A percentile compares a stretch with the other conserved stretches of the same genome.
phyloP scores from a whole-genome alignment of 2,329 filamentous ascomycete species.

The Dichotomopilus funicola region DNA sequence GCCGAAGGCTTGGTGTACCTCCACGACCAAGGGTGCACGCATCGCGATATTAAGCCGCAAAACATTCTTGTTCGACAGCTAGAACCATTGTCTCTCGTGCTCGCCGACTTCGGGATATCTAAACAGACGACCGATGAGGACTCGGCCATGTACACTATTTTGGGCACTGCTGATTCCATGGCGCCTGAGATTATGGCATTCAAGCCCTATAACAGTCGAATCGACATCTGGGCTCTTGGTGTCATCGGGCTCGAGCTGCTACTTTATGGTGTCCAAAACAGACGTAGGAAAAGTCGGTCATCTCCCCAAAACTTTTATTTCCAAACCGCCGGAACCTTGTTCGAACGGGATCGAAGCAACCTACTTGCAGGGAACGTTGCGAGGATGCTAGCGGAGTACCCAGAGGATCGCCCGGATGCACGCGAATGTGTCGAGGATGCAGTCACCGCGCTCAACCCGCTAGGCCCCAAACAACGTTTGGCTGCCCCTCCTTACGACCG shows the following conservation, averaged over 20 bases:
- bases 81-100: neutral
- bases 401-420: too few relatives aligned
- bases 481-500: too few relatives aligned
- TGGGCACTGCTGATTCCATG: neutral
- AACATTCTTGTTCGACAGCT: conserved; percentile 3
- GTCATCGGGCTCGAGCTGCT: neutral
- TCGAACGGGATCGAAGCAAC: too few relatives aligned
- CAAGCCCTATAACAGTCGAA: neutral
- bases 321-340: too few relatives aligned
- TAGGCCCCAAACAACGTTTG: too few relatives aligned
- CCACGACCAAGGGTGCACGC: neutral
- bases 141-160: neutral
- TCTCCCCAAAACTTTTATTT: too few relatives aligned
- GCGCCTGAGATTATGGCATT: neutral
- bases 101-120: conserved; percentile 1
- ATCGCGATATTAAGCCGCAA: neutral
- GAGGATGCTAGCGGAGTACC: too few relatives aligned
- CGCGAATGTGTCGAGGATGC: too few relatives aligned
- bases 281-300: too few relatives aligned
- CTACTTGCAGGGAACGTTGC: too few relatives aligned
- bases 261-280: too few relatives aligned
- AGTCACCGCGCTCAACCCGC: too few relatives aligned
- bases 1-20: conserved; percentile 2
- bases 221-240: conserved; percentile 6
- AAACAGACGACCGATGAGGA: neutral